Base-by-base conservation (phyloP, 176 grass and related monocot genomes). In the Carex pumila region DNA sequence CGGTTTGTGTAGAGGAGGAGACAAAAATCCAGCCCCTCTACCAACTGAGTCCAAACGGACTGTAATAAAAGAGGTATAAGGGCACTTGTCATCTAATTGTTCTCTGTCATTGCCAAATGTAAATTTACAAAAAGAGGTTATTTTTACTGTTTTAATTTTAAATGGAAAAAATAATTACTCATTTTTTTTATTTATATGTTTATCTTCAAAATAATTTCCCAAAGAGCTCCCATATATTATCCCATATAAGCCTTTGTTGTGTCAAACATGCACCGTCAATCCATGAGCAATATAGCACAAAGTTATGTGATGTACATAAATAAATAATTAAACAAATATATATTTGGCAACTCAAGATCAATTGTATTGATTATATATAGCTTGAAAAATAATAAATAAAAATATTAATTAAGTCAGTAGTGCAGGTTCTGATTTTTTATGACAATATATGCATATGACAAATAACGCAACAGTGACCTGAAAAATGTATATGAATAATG, bases 11-110 rank as follows among this genome's bases (percentile, higher is more conserved):
- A 81, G 36, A 80, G 79, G 30, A 60, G 58, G 58, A 81, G 79
- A 81, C 79, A 81, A 81, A 64, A 81, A 45, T 64, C 79, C 79
- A 81, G 58, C 57, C 56, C 60, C 53, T 61, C 79, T 81, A 81
- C 79, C 79, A 81, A 81, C 79, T 81, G 18, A 64, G 79, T 32
- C 19, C 18, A 81, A 81, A 81, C 79, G 36, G 79, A 55, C 79
- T 61, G 79, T 81, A 60, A 45, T 81, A 25, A 61, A 81, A 62
- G 79, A 45, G 18, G 58, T 61, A 62, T 12, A 22, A 32, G 10
- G 36, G 59, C 57, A 65, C 36, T 67, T 52, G 19, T 67, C 43
- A 7, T 83, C 62, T 80, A 19, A 45, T 81, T 81, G 18, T 62
- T 63, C 58, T 50, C 41, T 83, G 36, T 45, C 43, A 25, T 55